Evolutionary conservation across 2,329 filamentous ascomycete species (phyloP), one percentile per base, ranked within the genome.

Genomic region (Fonsecaea multimorphosa): DNA sequence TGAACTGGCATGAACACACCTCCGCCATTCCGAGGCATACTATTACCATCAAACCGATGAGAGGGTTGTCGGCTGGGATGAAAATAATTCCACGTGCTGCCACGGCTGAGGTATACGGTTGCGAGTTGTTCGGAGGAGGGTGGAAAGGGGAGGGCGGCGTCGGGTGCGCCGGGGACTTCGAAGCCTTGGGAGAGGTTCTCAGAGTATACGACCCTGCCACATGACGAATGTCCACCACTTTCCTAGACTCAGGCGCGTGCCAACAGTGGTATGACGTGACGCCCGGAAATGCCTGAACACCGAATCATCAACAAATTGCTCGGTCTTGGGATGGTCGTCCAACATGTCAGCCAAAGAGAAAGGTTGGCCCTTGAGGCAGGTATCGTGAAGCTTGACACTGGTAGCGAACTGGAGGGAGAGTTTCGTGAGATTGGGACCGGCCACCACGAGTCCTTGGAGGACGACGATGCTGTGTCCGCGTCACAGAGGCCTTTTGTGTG

Each of bases 1-100:
- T 89, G 56, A 91, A 87, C 59, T 92, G 88, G 72, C 89, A 92
- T 0, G 88, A 88, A 62, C 85, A 88, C 9, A 92, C 89, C 77
- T 93, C 90, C 40, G 87, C 87, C 90, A 92, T 92, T 1, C 90
- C 91, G 2, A 93, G 84, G 1, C 85, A 87, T 11, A 93, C 79
- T 69, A 92, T 89, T 0, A 84, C 87, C 81, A 92, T 84, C 36
- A 92, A 77, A 0, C 90, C 90, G 38, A 92, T 87, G 1, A 80
- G 80, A 1, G 82, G 80, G 68, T 91, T 88, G 69, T 91, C 88
- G 0, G 89, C 88, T 74, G 91, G 83, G 64, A 92, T 85, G 73
- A 90, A 86, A 67, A 93, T 87, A 49, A 92, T 76, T 0, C 86
- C 89, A 2, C 91, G 81, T 2, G 90, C 89, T 0, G 90, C 90